These are phyloP conservation scores for Anthracocystis panici-leucophaei DNA, from an alignment of 1,284 basidiomycete species.

Conservation along the genomic window DNA sequence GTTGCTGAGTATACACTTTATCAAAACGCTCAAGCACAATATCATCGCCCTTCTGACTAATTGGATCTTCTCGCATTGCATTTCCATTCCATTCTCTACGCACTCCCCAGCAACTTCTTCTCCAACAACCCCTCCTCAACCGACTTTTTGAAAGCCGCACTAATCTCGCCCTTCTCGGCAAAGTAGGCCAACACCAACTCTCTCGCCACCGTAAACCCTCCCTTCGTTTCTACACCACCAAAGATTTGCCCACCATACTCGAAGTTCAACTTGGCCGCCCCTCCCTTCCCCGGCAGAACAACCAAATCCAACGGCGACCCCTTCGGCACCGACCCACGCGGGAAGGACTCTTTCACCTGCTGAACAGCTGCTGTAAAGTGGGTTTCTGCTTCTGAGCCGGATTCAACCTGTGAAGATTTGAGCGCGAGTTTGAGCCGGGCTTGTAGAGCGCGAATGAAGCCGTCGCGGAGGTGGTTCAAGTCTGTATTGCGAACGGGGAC, in stretches of 20 bases:
- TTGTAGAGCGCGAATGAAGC: slow-evolving; percentile 80
- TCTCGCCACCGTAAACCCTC: slow-evolving; percentile 46
- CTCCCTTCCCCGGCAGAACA: slow-evolving; percentile 6
- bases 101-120: neutral
- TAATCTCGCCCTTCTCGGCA: slow-evolving; percentile 60
- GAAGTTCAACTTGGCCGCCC: slow-evolving; percentile 29
- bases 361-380: slow-evolving; percentile 66
- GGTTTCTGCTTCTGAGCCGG: slow-evolving; percentile 34
- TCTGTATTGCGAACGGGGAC: slow-evolving; percentile 85
- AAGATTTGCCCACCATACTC: slow-evolving; percentile 53
- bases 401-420: slow-evolving; percentile 23
- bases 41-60: too few relatives aligned
- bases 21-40: too few relatives aligned
- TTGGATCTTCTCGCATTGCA: too few relatives aligned
- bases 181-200: slow-evolving; percentile 66
- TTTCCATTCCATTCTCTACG: neutral
- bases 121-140: slow-evolving; percentile 31
- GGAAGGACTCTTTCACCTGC: slow-evolving; percentile 72
- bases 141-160: slow-evolving; percentile 43
- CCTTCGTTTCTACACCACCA: slow-evolving; percentile 33
- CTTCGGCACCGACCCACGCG: slow-evolving; percentile 47
- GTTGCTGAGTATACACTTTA: too few relatives aligned
- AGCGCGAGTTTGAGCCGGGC: slow-evolving; percentile 75
- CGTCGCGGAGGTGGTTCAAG: slow-evolving; percentile 85
- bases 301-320: slow-evolving; percentile 71